These are phyloP conservation scores for Albizia julibrissin DNA, from an alignment of 306 rosid genomes.

Conservation along the genomic window DNA sequence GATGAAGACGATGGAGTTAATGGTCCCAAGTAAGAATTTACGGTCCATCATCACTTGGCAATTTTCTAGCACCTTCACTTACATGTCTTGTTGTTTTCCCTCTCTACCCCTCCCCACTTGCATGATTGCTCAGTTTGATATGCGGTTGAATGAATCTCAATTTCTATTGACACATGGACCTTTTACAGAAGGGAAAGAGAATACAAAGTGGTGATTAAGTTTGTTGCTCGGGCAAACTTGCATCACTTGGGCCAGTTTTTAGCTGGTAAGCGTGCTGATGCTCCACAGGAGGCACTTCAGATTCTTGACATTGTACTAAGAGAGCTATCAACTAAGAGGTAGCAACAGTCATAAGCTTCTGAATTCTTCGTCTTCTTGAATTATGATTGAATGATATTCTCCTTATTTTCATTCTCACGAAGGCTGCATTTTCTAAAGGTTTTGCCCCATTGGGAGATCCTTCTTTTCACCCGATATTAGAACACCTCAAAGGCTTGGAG, in stretches of 20 bases:
- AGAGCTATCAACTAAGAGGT: slow-evolving; percentile 86
- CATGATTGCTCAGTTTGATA: not conserved
- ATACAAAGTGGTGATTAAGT: slow-evolving; percentile 81
- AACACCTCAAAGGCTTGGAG: slow-evolving; percentile 87
- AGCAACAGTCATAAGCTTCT: not conserved
- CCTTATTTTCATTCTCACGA: slow-evolving; percentile 38
- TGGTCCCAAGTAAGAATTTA: slow-evolving; percentile 75
- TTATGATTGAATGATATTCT: not conserved
- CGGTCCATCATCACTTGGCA: slow-evolving; percentile 5
- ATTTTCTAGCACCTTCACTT: not conserved
- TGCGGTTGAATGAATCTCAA: slow-evolving; percentile 10
- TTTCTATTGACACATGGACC: slow-evolving; percentile 15
- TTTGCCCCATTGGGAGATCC: slow-evolving; percentile 90
- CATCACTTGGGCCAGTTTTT: slow-evolving; percentile 94
- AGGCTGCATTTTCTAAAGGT: slow-evolving; percentile 53
- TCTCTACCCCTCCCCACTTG: too few species aligned
- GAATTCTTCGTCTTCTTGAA: slow-evolving; percentile 1
- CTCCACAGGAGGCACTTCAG: slow-evolving; percentile 91
- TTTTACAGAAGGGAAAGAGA: slow-evolving; percentile 72
- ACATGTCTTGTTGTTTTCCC: too few species aligned
- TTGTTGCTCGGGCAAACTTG: slow-evolving; percentile 91
- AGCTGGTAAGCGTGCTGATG: slow-evolving; percentile 89
- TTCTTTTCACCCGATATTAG: slow-evolving; percentile 87
- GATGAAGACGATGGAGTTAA: slow-evolving; percentile 71
- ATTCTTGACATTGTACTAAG: slow-evolving; percentile 87